Percentiles rank a stretch among this genome's conserved stretches.
phyloP scores from a whole-genome alignment of 148 eudicot species.

The Oxyria digyna region DNA sequence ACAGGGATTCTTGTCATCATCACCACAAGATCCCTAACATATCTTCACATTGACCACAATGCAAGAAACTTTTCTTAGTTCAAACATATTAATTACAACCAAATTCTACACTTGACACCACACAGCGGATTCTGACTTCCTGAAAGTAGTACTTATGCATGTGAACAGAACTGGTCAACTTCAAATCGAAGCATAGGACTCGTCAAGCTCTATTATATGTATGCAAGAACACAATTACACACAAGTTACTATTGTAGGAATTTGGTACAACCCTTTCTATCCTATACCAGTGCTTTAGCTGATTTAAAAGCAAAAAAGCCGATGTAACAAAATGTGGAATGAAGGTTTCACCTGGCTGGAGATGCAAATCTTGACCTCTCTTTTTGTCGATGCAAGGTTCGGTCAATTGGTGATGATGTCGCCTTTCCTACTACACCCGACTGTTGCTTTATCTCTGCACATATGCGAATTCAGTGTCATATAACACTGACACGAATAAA shows the following conservation, averaged over 20 bases:
- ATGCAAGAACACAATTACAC: background rate
- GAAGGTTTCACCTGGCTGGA: slow-evolving; percentile 18
- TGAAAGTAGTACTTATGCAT: too few species aligned
- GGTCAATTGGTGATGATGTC: slow-evolving; percentile 25
- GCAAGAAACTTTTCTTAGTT: background rate
- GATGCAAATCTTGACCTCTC: slow-evolving; percentile 30
- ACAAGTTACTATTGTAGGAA: background rate
- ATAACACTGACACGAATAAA: background rate
- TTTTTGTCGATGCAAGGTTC: slow-evolving; percentile 20
- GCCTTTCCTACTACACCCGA: slow-evolving; percentile 20
- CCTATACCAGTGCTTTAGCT: background rate
- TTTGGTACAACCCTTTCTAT: background rate
- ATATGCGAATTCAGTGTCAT: background rate
- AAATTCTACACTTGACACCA: background rate
- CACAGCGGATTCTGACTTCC: too few species aligned
- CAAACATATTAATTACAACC: background rate
- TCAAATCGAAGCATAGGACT: background rate
- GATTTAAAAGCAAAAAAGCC: background rate
- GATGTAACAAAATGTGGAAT: background rate
- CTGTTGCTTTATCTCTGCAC: slow-evolving; percentile 20
- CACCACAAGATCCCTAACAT: background rate
- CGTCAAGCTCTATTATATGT: background rate
- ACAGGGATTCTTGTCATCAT: too few species aligned
- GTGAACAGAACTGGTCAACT: too few species aligned
- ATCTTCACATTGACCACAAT: background rate